Evolutionary conservation across 768 basidiomycete genomes (phyloP).

Genomic region (Trametes villosa): DNA sequence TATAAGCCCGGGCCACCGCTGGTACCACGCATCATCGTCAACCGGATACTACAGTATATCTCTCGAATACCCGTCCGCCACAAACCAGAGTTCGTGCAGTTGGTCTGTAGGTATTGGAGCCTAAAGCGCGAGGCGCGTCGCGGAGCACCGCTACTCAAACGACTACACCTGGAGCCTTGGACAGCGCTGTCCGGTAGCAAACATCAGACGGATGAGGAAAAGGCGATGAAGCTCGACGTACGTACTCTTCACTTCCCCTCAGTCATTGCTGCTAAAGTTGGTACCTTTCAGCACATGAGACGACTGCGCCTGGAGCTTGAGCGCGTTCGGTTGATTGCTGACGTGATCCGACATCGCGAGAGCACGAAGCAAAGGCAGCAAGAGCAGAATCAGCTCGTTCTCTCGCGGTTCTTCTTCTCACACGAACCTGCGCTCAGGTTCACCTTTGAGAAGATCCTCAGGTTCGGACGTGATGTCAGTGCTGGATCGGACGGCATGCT

Average conservation of each 20-base stretch:
- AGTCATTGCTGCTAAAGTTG: conserved; percentile 34
- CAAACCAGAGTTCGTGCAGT: conserved; percentile 73
- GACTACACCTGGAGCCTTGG: conserved; percentile 97
- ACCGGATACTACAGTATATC: conserved; percentile 77
- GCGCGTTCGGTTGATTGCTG: conserved; percentile 65
- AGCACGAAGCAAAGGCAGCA: conserved; percentile 73
- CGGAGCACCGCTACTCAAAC: conserved; percentile 91
- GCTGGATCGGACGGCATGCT: too few relatives aligned
- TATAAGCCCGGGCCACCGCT: conserved; percentile 93
- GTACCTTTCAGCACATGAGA: conserved; percentile 51
- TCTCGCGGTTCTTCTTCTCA: conserved; percentile 68
- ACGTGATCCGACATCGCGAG: conserved; percentile 78
- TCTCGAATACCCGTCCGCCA: conserved; percentile 70
- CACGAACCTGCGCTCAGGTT: conserved; percentile 62
- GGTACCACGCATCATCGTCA: conserved; percentile 84
- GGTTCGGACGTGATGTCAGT: conserved; percentile 43
- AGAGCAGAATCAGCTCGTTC: conserved; percentile 65
- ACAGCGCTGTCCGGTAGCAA: conserved; percentile 73
- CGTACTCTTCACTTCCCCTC: conserved; percentile 27
- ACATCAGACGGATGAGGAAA: conserved; percentile 81
- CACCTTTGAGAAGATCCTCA: conserved; percentile 71
- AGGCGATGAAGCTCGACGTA: conserved; percentile 80
- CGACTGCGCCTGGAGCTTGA: conserved; percentile 79
- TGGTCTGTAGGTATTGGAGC: conserved; percentile 94
- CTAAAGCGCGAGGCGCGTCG: conserved; percentile 91